Evolutionary conservation across 352 stramenopile species (phyloP).

Genomic region (Phytophthora megakarya): DNA sequence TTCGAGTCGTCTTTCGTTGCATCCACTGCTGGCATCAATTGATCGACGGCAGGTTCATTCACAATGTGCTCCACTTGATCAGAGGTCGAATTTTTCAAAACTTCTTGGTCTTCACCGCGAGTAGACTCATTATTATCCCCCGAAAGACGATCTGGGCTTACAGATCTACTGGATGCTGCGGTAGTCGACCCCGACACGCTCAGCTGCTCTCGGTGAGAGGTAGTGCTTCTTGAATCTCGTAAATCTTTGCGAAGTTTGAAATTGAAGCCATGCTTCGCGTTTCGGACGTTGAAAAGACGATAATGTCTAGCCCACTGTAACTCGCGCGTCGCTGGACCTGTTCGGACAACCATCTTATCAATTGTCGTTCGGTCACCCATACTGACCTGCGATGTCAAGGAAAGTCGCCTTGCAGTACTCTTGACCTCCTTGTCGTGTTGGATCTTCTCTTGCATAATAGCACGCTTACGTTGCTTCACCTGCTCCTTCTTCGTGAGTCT

Average conservation of each 20-base stretch:
- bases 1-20: not conserved
- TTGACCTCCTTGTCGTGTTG: conserved; percentile 71
- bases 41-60: not conserved
- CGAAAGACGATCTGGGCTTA: conserved; percentile 25
- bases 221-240: conserved; percentile 41
- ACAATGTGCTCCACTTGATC: too few species aligned
- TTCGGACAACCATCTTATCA: conserved; percentile 65
- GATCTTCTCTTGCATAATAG: conserved; percentile 67
- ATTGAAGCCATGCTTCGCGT: conserved; percentile 69
- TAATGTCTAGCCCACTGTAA: conserved; percentile 58
- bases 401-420: conserved; percentile 63
- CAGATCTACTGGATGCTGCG: conserved; percentile 34
- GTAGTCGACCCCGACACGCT: conserved; percentile 38
- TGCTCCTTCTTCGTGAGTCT: conserved; percentile 87
- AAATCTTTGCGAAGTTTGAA: conserved; percentile 74
- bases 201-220: conserved; percentile 19
- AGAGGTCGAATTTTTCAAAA: too few species aligned
- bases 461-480: conserved; percentile 68
- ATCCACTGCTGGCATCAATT: not conserved
- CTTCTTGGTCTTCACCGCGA: not conserved
- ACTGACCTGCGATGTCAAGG: conserved; percentile 62
- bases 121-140: not conserved
- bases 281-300: conserved; percentile 64
- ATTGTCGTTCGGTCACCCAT: conserved; percentile 50
- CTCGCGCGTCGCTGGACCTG: conserved; percentile 60